These are phyloP conservation scores for Geranomyces michiganensis DNA, from an alignment of 192 early-diverging fungal species.

Conservation along the genomic window DNA sequence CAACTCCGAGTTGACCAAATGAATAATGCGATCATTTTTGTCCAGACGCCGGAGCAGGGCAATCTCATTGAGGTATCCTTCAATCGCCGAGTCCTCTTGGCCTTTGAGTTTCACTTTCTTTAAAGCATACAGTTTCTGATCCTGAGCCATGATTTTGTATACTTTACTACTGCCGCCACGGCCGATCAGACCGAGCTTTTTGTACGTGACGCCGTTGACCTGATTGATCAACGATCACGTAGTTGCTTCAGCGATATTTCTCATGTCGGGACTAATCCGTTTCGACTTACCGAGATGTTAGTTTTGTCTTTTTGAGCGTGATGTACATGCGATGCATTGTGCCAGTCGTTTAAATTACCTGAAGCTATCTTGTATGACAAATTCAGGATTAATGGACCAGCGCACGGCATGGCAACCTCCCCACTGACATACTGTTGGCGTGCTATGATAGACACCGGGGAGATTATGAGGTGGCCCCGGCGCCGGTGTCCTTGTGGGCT, in stretches of 20 bases:
- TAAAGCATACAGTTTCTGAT: constrained; percentile 70
- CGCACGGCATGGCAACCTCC: too few relatives aligned
- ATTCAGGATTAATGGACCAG: too few relatives aligned
- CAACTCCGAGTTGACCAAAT: constrained; percentile 76
- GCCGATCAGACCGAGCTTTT: constrained; percentile 61
- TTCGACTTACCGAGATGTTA: constrained; percentile 5
- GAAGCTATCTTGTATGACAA: not conserved
- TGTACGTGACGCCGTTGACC: constrained; percentile 47
- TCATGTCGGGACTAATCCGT: not conserved
- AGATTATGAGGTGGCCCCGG: too few relatives aligned
- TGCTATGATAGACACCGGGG: not conserved
- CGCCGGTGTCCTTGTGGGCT: too few relatives aligned
- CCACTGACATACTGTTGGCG: not conserved
- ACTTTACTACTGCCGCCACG: constrained; percentile 89
- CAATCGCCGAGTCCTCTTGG: constrained; percentile 63
- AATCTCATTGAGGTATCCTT: constrained; percentile 86
- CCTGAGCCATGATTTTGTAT: constrained; percentile 75
- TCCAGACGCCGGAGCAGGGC: constrained; percentile 68
- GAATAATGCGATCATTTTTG: constrained; percentile 75
- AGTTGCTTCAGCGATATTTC: not conserved
- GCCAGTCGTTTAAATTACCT: constrained; percentile 11
- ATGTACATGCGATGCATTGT: not conserved
- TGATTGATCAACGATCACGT: not conserved
- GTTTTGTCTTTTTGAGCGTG: constrained; percentile 9
- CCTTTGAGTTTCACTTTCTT: constrained; percentile 79